Evolutionary conservation across 192 early-diverging fungal genomes (phyloP).

Genomic region (Phycomyces nitens): DNA sequence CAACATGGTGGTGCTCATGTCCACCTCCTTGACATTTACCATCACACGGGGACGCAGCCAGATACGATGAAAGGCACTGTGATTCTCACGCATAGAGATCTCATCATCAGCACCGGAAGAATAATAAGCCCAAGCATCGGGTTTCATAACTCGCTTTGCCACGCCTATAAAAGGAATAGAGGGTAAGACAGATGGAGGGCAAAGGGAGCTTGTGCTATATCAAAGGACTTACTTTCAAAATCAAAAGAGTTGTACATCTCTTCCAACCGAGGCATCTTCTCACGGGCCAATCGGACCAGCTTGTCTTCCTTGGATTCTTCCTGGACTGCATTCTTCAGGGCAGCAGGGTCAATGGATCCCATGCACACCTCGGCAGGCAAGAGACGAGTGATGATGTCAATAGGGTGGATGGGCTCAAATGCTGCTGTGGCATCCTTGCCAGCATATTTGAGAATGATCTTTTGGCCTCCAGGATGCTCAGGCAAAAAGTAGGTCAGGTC

Average conservation of each 20-base stretch:
- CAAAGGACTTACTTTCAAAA: slow-evolving; percentile 59
- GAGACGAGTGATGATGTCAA: slow-evolving; percentile 55
- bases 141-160: slow-evolving; percentile 49
- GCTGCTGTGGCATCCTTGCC: slow-evolving; percentile 66
- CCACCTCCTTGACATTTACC: slow-evolving; percentile 65
- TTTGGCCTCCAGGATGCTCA: slow-evolving; percentile 57
- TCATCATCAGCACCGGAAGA: slow-evolving; percentile 80
- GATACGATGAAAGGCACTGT: slow-evolving; percentile 69
- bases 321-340: slow-evolving; percentile 15
- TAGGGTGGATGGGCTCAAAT: slow-evolving; percentile 64
- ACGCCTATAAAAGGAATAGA: slow-evolving; percentile 35
- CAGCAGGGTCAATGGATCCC: slow-evolving; percentile 49
- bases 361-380: slow-evolving; percentile 49
- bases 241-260: slow-evolving; percentile 69
- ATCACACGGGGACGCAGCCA: slow-evolving; percentile 71
- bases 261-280: slow-evolving; percentile 48
- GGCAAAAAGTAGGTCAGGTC: slow-evolving; percentile 58
- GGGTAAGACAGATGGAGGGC: background rate
- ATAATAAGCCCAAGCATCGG: slow-evolving; percentile 82
- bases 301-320: slow-evolving; percentile 38
- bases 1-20: slow-evolving; percentile 59
- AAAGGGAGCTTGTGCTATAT: no score
- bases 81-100: slow-evolving; percentile 78
- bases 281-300: slow-evolving; percentile 18
- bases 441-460: slow-evolving; percentile 60